phyloP scores from a whole-genome alignment of 345 rosid species.

The Corchorus capsularis region DNA sequence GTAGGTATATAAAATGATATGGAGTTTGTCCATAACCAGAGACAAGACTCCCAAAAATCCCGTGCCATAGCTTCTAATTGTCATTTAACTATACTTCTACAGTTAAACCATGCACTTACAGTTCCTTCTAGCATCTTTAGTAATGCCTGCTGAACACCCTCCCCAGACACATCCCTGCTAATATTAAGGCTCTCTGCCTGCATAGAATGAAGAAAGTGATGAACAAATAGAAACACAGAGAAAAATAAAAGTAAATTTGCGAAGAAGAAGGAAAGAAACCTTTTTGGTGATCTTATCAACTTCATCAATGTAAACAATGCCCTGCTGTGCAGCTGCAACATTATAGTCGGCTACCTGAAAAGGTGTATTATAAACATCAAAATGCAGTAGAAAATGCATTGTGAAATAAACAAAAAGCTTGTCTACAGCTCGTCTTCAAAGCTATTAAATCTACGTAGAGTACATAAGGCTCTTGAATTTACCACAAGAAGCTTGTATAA shows the following conservation, averaged over 20 bases:
- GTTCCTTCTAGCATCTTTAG: slow-evolving; percentile 99
- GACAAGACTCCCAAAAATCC: neutral
- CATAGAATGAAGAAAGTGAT: slow-evolving; percentile 21
- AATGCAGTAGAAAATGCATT: neutral
- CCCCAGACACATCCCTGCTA: slow-evolving; percentile 99
- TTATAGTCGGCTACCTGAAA: slow-evolving; percentile 91
- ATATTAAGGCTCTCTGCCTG: slow-evolving; percentile 98
- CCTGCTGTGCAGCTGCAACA: slow-evolving; percentile 99
- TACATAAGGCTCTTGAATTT: slow-evolving; percentile 22
- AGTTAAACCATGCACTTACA: slow-evolving; percentile 49
- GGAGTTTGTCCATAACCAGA: neutral
- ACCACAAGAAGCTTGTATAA: slow-evolving; percentile 94
- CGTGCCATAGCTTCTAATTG: slow-evolving; percentile 14
- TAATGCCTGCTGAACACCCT: slow-evolving; percentile 98
- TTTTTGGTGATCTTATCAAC: slow-evolving; percentile 98
- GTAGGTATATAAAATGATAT: neutral
- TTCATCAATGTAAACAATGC: slow-evolving; percentile 97
- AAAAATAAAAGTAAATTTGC: neutral
- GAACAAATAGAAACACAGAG: neutral
- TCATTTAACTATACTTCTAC: slow-evolving; percentile 2
- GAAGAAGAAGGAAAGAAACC: slow-evolving; percentile 35
- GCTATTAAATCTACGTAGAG: slow-evolving; percentile 3
- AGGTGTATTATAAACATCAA: slow-evolving; percentile 14
- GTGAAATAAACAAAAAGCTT: too few species aligned
- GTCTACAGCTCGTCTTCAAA: neutral